phyloP scores from a whole-genome alignment of 352 stramenopile genomes.

The Globisporangium orthogonon region DNA sequence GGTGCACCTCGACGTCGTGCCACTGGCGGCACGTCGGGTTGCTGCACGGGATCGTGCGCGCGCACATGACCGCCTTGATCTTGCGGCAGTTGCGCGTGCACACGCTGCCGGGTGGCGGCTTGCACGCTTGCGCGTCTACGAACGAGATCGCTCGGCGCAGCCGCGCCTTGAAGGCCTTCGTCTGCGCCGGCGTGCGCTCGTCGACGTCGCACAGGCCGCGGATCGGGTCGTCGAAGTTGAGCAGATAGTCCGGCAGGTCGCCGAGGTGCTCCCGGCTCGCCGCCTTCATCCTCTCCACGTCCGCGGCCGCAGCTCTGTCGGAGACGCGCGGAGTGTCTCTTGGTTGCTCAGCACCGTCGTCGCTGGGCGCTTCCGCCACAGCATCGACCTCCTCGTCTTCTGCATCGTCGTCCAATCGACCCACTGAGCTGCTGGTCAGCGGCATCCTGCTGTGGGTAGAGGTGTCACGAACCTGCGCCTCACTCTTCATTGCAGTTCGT shows the following conservation, averaged over 20 bases:
- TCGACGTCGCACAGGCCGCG: slow-evolving; percentile 57
- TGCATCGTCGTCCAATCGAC: slow-evolving; percentile 10
- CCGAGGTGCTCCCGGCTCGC: background rate
- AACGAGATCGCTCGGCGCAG: slow-evolving; percentile 58
- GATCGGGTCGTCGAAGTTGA: slow-evolving; percentile 61
- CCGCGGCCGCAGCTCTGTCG: background rate
- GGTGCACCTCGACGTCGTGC: slow-evolving; percentile 65
- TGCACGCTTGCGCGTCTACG: slow-evolving; percentile 55
- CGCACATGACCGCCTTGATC: slow-evolving; percentile 61
- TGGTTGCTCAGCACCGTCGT: background rate
- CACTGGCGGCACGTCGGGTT: slow-evolving; percentile 65
- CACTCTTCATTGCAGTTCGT: background rate
- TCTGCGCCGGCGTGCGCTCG: slow-evolving; percentile 35
- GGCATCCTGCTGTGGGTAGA: too few species aligned
- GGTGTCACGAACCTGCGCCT: too few species aligned
- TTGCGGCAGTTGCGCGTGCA: slow-evolving; percentile 46
- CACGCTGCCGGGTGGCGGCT: slow-evolving; percentile 33
- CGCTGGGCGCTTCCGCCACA: background rate
- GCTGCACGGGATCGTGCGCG: slow-evolving; percentile 43
- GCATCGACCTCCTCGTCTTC: slow-evolving; percentile 24
- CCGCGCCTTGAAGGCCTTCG: slow-evolving; percentile 61
- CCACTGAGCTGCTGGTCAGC: too few species aligned
- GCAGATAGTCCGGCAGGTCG: slow-evolving; percentile 28
- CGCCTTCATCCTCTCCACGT: slow-evolving; percentile 23
- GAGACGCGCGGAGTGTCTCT: too few species aligned